Base-by-base conservation (phyloP, 2,329 filamentous ascomycete genomes). In the Neofusicoccum ribis region DNA sequence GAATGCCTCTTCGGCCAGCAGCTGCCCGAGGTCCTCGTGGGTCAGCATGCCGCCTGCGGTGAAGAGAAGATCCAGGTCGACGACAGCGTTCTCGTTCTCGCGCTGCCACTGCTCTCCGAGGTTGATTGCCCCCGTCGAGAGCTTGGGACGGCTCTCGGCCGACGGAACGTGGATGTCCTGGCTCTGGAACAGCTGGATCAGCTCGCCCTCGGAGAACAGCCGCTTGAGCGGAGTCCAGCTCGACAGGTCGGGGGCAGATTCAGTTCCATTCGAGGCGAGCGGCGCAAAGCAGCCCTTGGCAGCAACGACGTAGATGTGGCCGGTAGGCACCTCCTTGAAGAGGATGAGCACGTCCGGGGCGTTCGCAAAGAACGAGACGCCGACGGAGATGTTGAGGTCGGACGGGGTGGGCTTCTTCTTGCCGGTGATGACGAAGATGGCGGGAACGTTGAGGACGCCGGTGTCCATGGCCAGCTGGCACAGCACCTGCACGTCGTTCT, bases 311-410 rank as follows among this genome's bases (percentile, higher is more conserved):
- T 69, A 72, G 2, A 77, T 59, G 5, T 67, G 68, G 2, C 70
- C 69, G 2, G 67, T 71, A 7, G 62, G 34, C 1, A 51, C 58
- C 12, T 74, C 71, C 60, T 75, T 74, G 72, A 75, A 77, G 2
- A 77, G 65, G 20, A 74, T 72, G 37, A 76, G 39, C 7, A 71
- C 71, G 49, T 77, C 71, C 14, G 68, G 67, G 2, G 72, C 69
- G 49, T 71, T 71, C 11, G 75, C 74, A 56, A 71, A 76, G 67
- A 76, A 75, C 2, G 74, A 70, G 11, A 77, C 71, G 9, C 74
- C 74, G 14, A 77, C 74, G 4, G 72, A 75, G 27, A 77, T 72
- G 54, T 76, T 72, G 4, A 70, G 67, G 1, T 62, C 64, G 4
- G 68, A 67, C 1, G 74, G 75, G 12, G 67, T 67, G 1, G 34